Evolutionary conservation across 2,329 filamentous ascomycete genomes (phyloP).

Genomic region (Sclerotinia glacialis): DNA sequence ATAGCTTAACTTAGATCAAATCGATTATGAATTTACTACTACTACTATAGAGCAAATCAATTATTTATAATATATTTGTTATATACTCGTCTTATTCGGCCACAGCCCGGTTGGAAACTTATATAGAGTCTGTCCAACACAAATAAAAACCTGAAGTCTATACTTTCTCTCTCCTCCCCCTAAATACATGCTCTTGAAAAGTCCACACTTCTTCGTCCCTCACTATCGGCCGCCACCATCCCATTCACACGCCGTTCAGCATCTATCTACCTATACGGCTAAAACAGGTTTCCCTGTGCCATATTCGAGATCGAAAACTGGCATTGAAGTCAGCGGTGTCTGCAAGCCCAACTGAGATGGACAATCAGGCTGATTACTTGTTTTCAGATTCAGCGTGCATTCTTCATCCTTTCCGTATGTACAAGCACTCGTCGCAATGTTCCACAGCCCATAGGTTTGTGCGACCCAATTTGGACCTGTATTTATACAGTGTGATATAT

Average conservation of each 20-base stretch:
- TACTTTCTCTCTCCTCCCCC: neutral
- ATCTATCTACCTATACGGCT: neutral
- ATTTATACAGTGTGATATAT: neutral
- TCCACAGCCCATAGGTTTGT: neutral
- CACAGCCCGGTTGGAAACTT: too few species aligned
- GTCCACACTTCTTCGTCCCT: neutral
- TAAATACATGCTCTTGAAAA: neutral
- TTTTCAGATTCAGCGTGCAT: constrained; percentile 2
- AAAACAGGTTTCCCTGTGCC: neutral
- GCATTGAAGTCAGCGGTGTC: neutral
- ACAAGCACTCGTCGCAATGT: neutral
- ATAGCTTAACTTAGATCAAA: too few species aligned
- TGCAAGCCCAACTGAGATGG: neutral
- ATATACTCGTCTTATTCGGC: too few species aligned
- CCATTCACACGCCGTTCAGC: neutral
- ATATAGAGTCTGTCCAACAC: too few species aligned
- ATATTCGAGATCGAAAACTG: neutral
- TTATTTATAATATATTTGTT: too few species aligned
- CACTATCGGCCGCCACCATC: neutral
- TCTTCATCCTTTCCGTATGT: constrained; percentile 5
- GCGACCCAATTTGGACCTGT: neutral
- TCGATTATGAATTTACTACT: too few species aligned
- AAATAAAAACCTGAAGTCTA: neutral
- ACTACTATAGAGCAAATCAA: too few species aligned
- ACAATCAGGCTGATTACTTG: neutral